Evolutionary conservation across 768 basidiomycete genomes (phyloP), one percentile per base, ranked within the genome.

Genomic region (Mycena metata): DNA sequence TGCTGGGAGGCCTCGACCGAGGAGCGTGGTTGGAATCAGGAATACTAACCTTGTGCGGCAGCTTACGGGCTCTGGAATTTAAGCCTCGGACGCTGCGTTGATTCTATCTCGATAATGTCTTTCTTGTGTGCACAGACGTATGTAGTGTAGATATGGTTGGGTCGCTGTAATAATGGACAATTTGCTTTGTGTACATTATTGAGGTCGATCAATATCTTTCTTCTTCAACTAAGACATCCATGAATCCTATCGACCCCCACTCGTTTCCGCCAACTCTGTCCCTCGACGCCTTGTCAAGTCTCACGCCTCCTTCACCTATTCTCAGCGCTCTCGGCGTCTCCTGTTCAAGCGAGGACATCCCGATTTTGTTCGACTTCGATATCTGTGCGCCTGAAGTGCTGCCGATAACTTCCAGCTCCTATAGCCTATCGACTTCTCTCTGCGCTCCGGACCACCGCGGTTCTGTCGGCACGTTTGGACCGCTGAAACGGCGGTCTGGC

Each of bases 11-110:
- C 88, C 91, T 11, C 81, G 94, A 61, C 93, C 94, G 13, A 93
- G 91, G 83, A 93, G 91, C 73, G 90, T 92, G 26, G 88, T 91
- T 63, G 92, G 91, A 16, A 88, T 91, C 78, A 83, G 92, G 72
- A 85, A 80, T 64, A 75, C 84, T 24, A 89, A 86, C 74, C 90
- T 95, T 64, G 91, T 94, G 51, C 83, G 88, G 73, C 93, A 95
- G 76, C 83, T 95, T 83, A 95, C 94, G 10, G 93, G 92, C 35
- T 47, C 46, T 23, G 57, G 60, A 21, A 8, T 61, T 12, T 67
- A 45, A 58, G 39, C 46, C 35, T 30, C 36, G 65, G 42, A 66
- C 59, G 45, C 50, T 55, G 15, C 72, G 51, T 61, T 51, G 60
- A 57, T 63, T 70, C 65, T 67, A 66, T 54, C 24, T 45, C 46